These are phyloP conservation scores for Harringtonia aguacate DNA, from an alignment of 2,329 filamentous ascomycete species.

Conservation along the genomic window DNA sequence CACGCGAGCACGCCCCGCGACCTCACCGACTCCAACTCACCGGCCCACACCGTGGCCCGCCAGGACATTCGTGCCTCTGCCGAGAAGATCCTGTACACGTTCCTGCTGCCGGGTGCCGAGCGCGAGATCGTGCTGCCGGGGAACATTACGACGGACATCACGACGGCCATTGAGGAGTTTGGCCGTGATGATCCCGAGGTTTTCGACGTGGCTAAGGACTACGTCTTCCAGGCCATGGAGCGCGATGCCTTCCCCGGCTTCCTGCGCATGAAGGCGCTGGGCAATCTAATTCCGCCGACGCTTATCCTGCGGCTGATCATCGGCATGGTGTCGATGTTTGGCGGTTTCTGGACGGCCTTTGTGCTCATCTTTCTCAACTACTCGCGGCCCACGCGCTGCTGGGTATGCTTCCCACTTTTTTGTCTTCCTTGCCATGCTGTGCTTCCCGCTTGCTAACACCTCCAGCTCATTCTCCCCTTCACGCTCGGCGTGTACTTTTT, in stretches of 20 bases:
- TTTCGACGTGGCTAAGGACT: constrained; percentile 96
- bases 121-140: constrained; percentile 90
- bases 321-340: constrained; percentile 79
- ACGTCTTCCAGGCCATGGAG: constrained; percentile 99
- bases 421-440: constrained; percentile 12
- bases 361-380: constrained; percentile 85
- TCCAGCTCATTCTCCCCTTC: constrained; percentile 69
- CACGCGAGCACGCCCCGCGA: constrained; percentile 45
- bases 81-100: constrained; percentile 98
- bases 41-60: constrained; percentile 72
- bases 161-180: constrained; percentile 77
- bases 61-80: constrained; percentile 87
- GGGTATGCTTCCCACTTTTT: constrained; percentile 48
- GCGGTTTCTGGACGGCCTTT: constrained; percentile 88
- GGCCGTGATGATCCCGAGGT: constrained; percentile 93
- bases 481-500: constrained; percentile 83
- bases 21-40: constrained; percentile 67
- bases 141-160: constrained; percentile 76
- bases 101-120: constrained; percentile 87
- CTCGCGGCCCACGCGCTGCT: constrained; percentile 63
- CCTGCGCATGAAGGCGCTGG: constrained; percentile 84
- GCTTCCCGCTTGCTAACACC: no score
- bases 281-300: constrained; percentile 87
- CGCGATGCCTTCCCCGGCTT: constrained; percentile 98
- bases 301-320: constrained; percentile 77